These are phyloP conservation scores for Solanum megistacrolobum DNA, from an alignment of 257 asterid genomes.

Conservation along the genomic window DNA sequence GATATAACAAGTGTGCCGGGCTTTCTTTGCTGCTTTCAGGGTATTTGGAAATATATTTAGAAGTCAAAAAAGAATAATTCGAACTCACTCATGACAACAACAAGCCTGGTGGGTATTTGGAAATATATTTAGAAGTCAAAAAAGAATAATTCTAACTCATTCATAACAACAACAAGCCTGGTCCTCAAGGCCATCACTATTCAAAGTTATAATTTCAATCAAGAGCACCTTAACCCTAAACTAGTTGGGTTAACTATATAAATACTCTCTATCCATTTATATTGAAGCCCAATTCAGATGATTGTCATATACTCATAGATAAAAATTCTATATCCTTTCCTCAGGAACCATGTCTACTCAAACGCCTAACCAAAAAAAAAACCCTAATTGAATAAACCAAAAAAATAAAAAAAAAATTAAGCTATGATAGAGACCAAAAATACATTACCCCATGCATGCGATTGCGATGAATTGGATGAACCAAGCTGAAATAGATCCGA, in stretches of 20 bases:
- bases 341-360: neutral
- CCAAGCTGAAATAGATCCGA: constrained; percentile 52
- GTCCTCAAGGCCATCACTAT: neutral
- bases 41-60: neutral
- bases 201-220: neutral
- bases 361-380: neutral
- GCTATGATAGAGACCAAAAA: neutral
- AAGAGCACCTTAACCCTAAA: neutral
- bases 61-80: neutral
- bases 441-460: constrained; percentile 74
- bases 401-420: neutral
- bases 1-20: neutral
- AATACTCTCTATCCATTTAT: neutral
- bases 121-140: neutral
- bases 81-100: neutral
- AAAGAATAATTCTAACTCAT: neutral
- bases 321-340: neutral
- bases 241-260: neutral
- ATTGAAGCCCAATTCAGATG: neutral
- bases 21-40: neutral
- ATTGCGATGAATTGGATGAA: constrained; percentile 37
- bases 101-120: neutral
- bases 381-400: neutral
- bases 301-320: neutral
- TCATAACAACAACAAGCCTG: neutral